phyloP scores from a whole-genome alignment of 805 yeast genomes.

The Nakazawaea molendinolei region DNA sequence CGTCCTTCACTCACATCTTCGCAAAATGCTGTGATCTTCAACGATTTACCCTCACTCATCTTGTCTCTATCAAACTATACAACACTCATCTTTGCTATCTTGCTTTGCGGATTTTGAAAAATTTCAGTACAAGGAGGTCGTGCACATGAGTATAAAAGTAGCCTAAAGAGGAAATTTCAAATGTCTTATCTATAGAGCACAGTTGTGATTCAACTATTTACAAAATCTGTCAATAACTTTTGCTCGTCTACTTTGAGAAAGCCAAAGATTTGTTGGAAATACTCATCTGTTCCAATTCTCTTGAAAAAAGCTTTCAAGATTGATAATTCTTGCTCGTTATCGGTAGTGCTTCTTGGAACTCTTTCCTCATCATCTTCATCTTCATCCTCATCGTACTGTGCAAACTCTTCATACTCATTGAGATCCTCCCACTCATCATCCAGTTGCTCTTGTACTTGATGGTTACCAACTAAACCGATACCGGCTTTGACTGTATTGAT shows the following conservation, averaged over 20 bases:
- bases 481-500: slow-evolving; percentile 21
- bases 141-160: no score
- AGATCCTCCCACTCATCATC: slow-evolving; percentile 73
- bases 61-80: background rate
- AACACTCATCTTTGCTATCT: background rate
- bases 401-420: slow-evolving; percentile 60
- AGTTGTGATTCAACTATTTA: no score
- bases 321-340: slow-evolving; percentile 10
- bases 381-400: slow-evolving; percentile 46
- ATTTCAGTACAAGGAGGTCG: no score
- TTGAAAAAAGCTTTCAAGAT: slow-evolving; percentile 7
- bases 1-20: background rate
- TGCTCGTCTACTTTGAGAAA: slow-evolving; percentile 47
- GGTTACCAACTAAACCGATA: slow-evolving; percentile 15
- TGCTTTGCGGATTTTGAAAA: no score
- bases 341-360: slow-evolving; percentile 11
- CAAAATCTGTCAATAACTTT: slow-evolving; percentile 38
- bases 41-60: background rate
- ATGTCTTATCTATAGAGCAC: no score
- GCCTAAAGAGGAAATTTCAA: background rate
- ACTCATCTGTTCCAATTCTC: slow-evolving; percentile 21
- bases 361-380: slow-evolving; percentile 30
- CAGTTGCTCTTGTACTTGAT: slow-evolving; percentile 34
- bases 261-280: slow-evolving; percentile 47
- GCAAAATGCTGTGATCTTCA: slow-evolving; percentile 3